Conservation (phyloP, 2,329 filamentous ascomycete species). For the Kalaharituber pfeilii region DNA sequence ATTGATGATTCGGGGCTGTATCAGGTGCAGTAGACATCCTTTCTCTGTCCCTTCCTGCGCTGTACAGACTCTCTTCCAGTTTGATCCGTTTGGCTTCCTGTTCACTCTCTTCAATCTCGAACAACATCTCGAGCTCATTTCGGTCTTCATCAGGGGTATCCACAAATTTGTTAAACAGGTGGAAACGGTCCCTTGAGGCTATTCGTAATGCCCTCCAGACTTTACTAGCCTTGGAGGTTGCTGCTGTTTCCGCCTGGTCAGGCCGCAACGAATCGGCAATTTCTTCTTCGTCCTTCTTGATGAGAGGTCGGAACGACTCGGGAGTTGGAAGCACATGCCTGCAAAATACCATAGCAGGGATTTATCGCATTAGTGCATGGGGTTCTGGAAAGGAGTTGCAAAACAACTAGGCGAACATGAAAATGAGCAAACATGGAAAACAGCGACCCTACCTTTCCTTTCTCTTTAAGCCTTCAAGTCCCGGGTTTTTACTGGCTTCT, state of each 20-base stretch:
- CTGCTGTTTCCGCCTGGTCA: constrained; percentile 38
- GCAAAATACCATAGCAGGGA: too few species aligned
- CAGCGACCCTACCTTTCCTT: constrained; percentile 32
- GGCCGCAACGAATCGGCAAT: constrained; percentile 38
- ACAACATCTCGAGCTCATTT: neutral
- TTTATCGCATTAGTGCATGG: too few species aligned
- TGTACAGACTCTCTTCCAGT: neutral
- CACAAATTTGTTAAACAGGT: constrained; percentile 44
- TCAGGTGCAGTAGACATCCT: neutral
- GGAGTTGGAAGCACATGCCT: constrained; percentile 54
- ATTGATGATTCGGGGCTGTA: neutral
- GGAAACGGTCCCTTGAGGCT: constrained; percentile 54
- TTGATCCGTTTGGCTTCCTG: neutral
- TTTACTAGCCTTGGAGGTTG: constrained; percentile 53
- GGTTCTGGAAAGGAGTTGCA: too few species aligned
- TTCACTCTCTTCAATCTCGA: neutral
- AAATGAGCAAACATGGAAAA: neutral
- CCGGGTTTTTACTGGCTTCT: constrained; percentile 42
- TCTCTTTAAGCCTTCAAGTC: constrained; percentile 53
- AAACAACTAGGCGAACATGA: too few species aligned
- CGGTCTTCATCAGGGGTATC: neutral
- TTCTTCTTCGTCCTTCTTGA: constrained; percentile 38
- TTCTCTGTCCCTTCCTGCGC: neutral
- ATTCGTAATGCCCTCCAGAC: constrained; percentile 78
- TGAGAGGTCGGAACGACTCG: constrained; percentile 27